Evolutionary conservation across 2,329 filamentous ascomycete genomes (phyloP).

Genomic region (Huntiella moniliformis): DNA sequence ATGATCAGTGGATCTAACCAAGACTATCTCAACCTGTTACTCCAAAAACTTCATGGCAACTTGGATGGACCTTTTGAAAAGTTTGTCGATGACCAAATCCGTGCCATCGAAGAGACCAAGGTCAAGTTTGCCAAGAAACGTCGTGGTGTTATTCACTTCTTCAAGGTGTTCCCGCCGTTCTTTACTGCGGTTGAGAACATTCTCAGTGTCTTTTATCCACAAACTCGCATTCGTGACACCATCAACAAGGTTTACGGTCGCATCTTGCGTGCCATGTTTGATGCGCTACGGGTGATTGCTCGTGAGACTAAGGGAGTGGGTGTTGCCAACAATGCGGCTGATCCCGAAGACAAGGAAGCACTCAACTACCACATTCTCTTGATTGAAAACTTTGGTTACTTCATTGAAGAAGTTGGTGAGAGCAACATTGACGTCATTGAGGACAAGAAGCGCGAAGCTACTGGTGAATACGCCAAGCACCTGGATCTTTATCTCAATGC

Average conservation of each 20-base stretch:
- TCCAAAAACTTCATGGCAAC: conserved; percentile 62
- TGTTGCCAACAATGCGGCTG: conserved; percentile 25
- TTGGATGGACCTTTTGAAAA: conserved; percentile 62
- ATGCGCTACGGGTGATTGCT: conserved; percentile 88
- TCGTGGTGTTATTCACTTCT: conserved; percentile 88
- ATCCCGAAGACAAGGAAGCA: conserved; percentile 80
- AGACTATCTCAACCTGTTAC: conserved; percentile 63
- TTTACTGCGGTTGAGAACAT: conserved; percentile 69
- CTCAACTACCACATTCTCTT: conserved; percentile 93
- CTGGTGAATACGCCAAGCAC: conserved; percentile 66
- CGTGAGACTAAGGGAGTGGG: conserved; percentile 40
- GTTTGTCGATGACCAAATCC: conserved; percentile 87
- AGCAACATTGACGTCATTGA: conserved; percentile 57
- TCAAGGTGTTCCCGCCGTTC: conserved; percentile 82
- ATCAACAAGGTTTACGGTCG: conserved; percentile 77
- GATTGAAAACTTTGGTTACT: conserved; percentile 98
- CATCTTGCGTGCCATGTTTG: conserved; percentile 90
- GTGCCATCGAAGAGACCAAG: conserved; percentile 92
- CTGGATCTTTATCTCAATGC: conserved; percentile 72
- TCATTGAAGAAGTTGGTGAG: conserved; percentile 69
- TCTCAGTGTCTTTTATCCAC: conserved; percentile 39
- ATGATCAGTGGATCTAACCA: conserved; percentile 81
- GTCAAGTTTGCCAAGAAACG: conserved; percentile 91
- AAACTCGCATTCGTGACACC: conserved; percentile 45
- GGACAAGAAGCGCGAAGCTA: conserved; percentile 64